phyloP scores from a whole-genome alignment of 2,329 filamentous ascomycete genomes.

The Aspergillus tubingensis region DNA sequence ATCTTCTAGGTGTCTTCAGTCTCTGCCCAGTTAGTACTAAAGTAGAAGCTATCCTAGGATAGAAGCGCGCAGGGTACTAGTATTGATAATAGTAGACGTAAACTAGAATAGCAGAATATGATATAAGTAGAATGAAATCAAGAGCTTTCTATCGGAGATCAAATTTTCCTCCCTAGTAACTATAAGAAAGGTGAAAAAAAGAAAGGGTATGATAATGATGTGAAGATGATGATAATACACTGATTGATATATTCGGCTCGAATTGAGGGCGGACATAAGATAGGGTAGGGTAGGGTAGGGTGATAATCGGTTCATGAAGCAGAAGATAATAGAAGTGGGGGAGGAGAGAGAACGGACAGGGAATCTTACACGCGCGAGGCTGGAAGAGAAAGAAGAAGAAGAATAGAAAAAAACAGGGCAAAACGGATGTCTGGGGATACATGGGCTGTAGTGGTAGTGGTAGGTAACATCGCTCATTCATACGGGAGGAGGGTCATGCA shows the following conservation, averaged over 20 bases:
- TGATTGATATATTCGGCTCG: neutral
- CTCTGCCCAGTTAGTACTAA: no score
- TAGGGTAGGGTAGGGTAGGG: neutral
- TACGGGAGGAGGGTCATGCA: neutral
- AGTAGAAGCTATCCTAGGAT: no score
- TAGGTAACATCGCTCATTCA: conserved; percentile 12
- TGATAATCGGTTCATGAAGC: neutral
- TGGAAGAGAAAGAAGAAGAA: neutral
- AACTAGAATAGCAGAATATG: neutral
- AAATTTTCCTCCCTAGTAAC: neutral
- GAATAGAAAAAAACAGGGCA: neutral
- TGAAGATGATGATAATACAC: conserved; percentile 6
- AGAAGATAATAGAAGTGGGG: no score
- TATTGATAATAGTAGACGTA: neutral
- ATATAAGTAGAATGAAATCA: neutral
- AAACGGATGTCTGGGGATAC: neutral
- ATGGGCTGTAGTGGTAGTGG: neutral
- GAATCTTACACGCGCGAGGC: conserved; percentile 10
- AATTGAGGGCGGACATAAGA: neutral
- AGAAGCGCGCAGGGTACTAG: no score
- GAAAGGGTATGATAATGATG: neutral
- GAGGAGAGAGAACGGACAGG: neutral
- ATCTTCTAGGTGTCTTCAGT: no score
- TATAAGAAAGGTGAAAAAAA: neutral
- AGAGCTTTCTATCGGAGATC: neutral